Base-by-base conservation (phyloP, 768 basidiomycete genomes). In the Hypholoma sublateritium region DNA sequence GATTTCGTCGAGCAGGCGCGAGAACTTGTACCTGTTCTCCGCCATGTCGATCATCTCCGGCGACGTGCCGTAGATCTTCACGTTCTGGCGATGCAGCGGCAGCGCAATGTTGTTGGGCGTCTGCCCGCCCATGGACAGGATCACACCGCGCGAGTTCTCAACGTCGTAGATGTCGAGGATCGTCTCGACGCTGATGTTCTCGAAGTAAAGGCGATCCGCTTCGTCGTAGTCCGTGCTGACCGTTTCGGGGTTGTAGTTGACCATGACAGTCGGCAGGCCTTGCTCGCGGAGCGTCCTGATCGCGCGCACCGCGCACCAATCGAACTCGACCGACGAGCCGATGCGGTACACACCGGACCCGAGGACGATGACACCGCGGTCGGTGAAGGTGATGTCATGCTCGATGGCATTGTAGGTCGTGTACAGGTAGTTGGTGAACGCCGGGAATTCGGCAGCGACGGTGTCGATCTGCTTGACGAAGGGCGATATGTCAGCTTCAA, bases 11-110 rank as follows among this genome's bases (percentile, higher is more conserved):
- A 98, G 74, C 70, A 98, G 82, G 54, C 97, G 93, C 50, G 96
- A 98, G 80, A 99, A 99, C 79, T 99, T 99, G 89, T 91, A 98
- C 59, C 96, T 81, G 71, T 99, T 98, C 80, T 99, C 96, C 5
- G 97, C 96, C 5, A 95, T 98, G 66, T 99, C 96, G 66, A 99
- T 98, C 93, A 97, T 97, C 77, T 98, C 96, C 1, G 96, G 96
- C 3, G 95, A 98, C 1, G 96, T 99, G 34, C 96, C 96, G 70
- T 96, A 95, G 59, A 99, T 96, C 77, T 95, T 94, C 75, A 97
- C 95, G 66, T 96, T 98, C 76, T 98, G 91, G 62, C 96, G 93
- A 76, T 88, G 86, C n/a, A 99, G 77, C 1, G 92, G 93, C 36
- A 99, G 80, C 5, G 96, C 95, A 62, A 99, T 98, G 72, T 99